Base-by-base conservation (phyloP, 2,329 filamentous ascomycete genomes). In the Fusarium odoratissimum region DNA sequence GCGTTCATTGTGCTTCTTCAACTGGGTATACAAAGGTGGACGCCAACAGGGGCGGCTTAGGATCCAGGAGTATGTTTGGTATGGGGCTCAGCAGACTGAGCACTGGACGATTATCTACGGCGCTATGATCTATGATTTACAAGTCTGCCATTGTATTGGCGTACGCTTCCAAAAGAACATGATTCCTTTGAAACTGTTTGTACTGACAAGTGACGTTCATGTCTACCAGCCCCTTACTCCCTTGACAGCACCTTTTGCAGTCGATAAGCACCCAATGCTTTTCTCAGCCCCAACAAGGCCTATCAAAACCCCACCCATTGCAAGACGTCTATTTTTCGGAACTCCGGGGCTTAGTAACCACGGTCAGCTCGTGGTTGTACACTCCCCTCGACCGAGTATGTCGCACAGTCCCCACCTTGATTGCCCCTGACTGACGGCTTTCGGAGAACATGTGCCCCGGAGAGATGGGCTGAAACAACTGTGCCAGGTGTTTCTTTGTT, bases 351-450 rank as follows among this genome's bases (percentile, higher is more conserved):
- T 76, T 74, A 8, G 58, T 54, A 37, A 79, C 69, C 16, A 64
- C 72, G 44, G 23, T 75, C 78, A 37, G 70, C 69, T 76, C 74
- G 17, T 73, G 78, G 64, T 80, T 75, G 72, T 77, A 79, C 42
- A 80, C 75, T 28, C 25, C 72, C 69, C 28, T 78, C 73, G 63
- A 82, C 74, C 48, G 77, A 79, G 73, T 81, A 80, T n/a, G 80
- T 82, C 52, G 70, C 78, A 68, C 75, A 75, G 35, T 65, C 70
- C 30, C 79, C 54, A 44, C 57, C 67, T 77, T 75, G 77, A 78
- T 38, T 76, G 72, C n/a, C 78, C 78, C 67, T 82, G 78, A 7
- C 79, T 79, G 23, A 80, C 13, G 87, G 76, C 80, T 7, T 52
- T 81, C 75, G 55, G 79, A 79, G 63, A 76, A 80, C 55, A 80